Conservation (phyloP, 1,284 basidiomycete species). For the Mycena citricolor region DNA sequence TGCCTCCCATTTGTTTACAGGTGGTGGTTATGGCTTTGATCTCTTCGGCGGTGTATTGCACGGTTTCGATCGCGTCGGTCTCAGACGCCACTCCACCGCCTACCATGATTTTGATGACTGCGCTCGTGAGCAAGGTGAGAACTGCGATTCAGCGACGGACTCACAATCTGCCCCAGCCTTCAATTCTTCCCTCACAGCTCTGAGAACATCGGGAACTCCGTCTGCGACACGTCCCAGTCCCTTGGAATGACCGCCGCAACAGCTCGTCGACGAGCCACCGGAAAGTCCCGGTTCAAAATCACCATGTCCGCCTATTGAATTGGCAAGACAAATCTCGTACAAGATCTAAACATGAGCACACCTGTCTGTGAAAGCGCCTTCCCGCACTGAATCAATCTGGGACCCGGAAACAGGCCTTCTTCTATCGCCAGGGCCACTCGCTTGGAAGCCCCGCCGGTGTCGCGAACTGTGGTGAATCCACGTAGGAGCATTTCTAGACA, state of each 20-base stretch:
- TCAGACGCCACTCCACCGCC: conserved; percentile 46
- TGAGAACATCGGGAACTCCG: conserved; percentile 41
- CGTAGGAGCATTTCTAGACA: conserved; percentile 42
- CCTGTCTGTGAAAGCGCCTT: conserved; percentile 48
- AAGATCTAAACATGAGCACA: conserved; percentile 7
- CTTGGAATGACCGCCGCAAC: conserved; percentile 41
- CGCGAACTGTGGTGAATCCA: conserved; percentile 51
- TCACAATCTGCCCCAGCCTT: conserved; percentile 44
- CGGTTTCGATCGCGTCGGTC: conserved; percentile 46
- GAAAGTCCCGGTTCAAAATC: conserved; percentile 31
- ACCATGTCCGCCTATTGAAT: conserved; percentile 39
- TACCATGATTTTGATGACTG: conserved; percentile 42
- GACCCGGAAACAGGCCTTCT: conserved; percentile 44
- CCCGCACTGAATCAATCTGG: conserved; percentile 45
- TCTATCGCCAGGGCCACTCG: conserved; percentile 40
- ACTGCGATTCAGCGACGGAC: conserved; percentile 1
- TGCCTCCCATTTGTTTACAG: conserved; percentile 42
- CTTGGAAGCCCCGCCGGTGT: conserved; percentile 47
- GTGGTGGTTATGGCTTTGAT: conserved; percentile 46
- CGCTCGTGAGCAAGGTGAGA: not conserved
- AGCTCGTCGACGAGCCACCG: conserved; percentile 30
- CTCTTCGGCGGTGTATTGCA: conserved; percentile 48
- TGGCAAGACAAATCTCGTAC: not conserved
- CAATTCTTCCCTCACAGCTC: conserved; percentile 43
- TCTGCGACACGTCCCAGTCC: conserved; percentile 38